These are phyloP conservation scores for Yarrowia hollandica DNA, from an alignment of 805 yeast genomes.

Conservation along the genomic window DNA sequence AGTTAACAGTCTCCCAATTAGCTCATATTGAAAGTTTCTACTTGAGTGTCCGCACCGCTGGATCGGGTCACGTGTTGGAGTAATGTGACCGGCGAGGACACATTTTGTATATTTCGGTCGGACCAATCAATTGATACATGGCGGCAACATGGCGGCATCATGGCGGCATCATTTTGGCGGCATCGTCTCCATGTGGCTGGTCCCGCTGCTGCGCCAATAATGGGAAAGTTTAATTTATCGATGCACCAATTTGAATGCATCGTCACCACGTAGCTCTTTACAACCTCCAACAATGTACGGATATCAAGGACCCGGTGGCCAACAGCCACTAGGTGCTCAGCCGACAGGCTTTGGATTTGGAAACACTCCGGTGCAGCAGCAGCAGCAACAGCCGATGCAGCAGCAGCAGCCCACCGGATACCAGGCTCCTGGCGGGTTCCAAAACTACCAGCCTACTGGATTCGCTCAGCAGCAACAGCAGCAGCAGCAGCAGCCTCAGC, in stretches of 20 bases:
- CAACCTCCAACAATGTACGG: slow-evolving; percentile 28
- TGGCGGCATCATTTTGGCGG: background rate
- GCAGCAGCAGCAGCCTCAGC: slow-evolving; percentile 29
- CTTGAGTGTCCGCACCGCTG: too few species aligned
- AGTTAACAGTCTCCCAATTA: slow-evolving; percentile 3
- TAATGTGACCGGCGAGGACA: too few species aligned
- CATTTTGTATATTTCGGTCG: too few species aligned
- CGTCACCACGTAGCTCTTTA: slow-evolving; percentile 8
- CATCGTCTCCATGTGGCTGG: background rate
- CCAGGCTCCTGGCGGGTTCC: slow-evolving; percentile 26
- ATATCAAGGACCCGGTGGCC: slow-evolving; percentile 29
- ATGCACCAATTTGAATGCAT: background rate
- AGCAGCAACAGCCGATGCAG: slow-evolving; percentile 28
- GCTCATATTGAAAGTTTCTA: slow-evolving; percentile 10
- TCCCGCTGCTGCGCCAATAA: slow-evolving; percentile 13
- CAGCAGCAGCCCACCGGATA: slow-evolving; percentile 4
- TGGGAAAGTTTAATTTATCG: background rate
- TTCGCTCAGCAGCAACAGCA: slow-evolving; percentile 27
- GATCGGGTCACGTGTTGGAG: too few species aligned
- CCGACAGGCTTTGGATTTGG: slow-evolving; percentile 31
- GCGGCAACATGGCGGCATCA: background rate
- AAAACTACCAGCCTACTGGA: slow-evolving; percentile 30
- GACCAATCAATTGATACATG: too few species aligned
- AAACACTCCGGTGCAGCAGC: slow-evolving; percentile 24
- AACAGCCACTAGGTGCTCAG: slow-evolving; percentile 31